Evolutionary conservation across 176 grass and related monocot species (phyloP), one percentile per base, ranked within the genome.

Genomic region (Luzula sylvatica): DNA sequence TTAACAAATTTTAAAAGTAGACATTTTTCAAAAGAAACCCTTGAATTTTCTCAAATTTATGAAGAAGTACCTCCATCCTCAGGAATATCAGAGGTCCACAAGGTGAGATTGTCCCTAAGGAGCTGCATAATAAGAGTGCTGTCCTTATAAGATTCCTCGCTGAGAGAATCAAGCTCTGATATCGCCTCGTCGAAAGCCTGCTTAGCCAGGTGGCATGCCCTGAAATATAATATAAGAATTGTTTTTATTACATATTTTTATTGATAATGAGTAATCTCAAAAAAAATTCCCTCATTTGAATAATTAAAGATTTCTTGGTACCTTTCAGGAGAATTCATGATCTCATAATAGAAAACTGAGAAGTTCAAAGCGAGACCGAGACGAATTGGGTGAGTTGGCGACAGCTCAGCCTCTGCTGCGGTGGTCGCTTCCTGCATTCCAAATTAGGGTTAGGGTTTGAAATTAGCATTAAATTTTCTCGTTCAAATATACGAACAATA

Each of bases 301-400:
- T 16, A 32, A 42, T 20, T 22, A 23, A 39, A 20, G 14, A 60
- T 42, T 3, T 26, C 7, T 38, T 3, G 29, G 46, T 78, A 83
- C 80, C 69, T 77, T 38, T 83, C 80, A 38, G 80, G 74, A 50
- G 80, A 83, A 22, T 78, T 83, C 80, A 83, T 78, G 30, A 83
- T 83, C 64, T 83, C 80, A 60, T 78, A 78, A 53, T 83, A 74
- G 55, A 83, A 78, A 28, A 83, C 80, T 58, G 80, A 74, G 52
- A 74, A 74, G 68, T 83, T 83, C 69, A 83, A 62, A 46, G 80
- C 80, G 1, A 83, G 50, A 44, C 80, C 74, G 47, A 83, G 50
- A 13, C 80, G 65, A 52, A 74, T 69, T 58, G 80, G 80, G 52
- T 83, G 63, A 47, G 80, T 78, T 23, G 80, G 74, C 35, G 74